Base-by-base conservation (phyloP, 306 rosid species). In the Vigna angularis region DNA sequence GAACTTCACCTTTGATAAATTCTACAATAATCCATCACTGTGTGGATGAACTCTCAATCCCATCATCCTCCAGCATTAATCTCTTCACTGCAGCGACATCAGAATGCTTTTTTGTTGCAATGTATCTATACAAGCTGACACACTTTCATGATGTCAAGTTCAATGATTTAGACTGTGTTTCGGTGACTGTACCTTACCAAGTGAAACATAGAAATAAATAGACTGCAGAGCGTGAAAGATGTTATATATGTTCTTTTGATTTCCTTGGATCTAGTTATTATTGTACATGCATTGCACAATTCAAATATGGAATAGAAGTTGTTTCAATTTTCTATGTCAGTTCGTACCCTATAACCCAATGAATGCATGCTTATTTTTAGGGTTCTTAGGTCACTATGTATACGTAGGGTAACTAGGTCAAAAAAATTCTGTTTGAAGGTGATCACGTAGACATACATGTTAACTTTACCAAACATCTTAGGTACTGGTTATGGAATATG, bases 21-120 rank as follows among this genome's bases (percentile, higher is more conserved):
- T 14, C 15, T 18, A 32, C 40, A 66, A 66, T 9, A 30, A 55
- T 55, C 48, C 9, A 70, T 59, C 26, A 58, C 14, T 20, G 10
- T 18, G 36, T 34, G 26, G 1, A 66, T 52, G 32, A 38, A 65
- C 16, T 7, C 66, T 28, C 67, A 53, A 52, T 56, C 76, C 30
- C 51, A 78, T 68, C 76, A 69, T 40, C 61, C 7, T 44, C 38
- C 59, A 26, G 11, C 61, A 9, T 5, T 24, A 26, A 9, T 53
- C 74, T 16, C 57, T 55, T 65, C 12, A 14, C 8, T 36, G 32
- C 28, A 13, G 26, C 53, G 80, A 51, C 45, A 51, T 65, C 45
- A 44, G 40, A 50, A 63, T 32, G 52, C 79, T 65, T 32, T 18
- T 14, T 66, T 66, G 81, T 77, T 40, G 32, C 81, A 66, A 24